Base-by-base conservation (phyloP, 768 basidiomycete genomes). In the Macrolepiota albuminosa region DNA sequence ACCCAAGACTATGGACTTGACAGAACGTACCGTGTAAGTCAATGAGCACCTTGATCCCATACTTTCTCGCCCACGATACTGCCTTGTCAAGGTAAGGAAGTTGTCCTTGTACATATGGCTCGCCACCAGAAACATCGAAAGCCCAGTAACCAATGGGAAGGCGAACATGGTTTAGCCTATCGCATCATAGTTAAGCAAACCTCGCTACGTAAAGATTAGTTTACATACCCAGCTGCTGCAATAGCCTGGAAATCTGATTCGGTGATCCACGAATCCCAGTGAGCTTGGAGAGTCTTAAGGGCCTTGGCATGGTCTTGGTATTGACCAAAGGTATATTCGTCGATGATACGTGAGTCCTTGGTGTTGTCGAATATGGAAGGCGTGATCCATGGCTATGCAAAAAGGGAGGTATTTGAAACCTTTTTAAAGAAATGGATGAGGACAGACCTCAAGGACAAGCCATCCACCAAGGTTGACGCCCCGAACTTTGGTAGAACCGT, bases 111-210 rank as follows among this genome's bases (percentile, higher is more conserved):
- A 91, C 83, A 70, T 81, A 93, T 7, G 92, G 93, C 66, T 93
- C 88, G 5, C 90, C 90, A 13, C 78, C 77, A 24, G 82, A 80
- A 39, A 93, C 84, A 59, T 95, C 91, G 66, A 87, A 93, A 1
- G 89, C 92, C 91, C 91, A 95, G 71, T 91, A 96, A 13, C 93
- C 94, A 47, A 95, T 90, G 14, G 92, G 91, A 40, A 93, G 67
- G 49, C 91, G 84, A 58, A 93, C 87, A 70, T 92, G 90, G 68
- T 92, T 93, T 56, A 93, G 75, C 16, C 90, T 89, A 67, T n/a
- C 60, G 62, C 50, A 13, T 8, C 11, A 39, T 45, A 53, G 39
- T 43, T 40, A 58, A 49, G 49, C 40, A 56, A 56, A 49, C 56
- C 45, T 33, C 56, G n/a, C 36, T 34, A 36, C 34, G 51, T 50